A percentile compares a stretch with the other conserved stretches of the same genome.
These are phyloP conservation scores for Elymus sibiricus DNA, from an alignment of 176 grass and related monocot genomes.

Conservation along the genomic window DNA sequence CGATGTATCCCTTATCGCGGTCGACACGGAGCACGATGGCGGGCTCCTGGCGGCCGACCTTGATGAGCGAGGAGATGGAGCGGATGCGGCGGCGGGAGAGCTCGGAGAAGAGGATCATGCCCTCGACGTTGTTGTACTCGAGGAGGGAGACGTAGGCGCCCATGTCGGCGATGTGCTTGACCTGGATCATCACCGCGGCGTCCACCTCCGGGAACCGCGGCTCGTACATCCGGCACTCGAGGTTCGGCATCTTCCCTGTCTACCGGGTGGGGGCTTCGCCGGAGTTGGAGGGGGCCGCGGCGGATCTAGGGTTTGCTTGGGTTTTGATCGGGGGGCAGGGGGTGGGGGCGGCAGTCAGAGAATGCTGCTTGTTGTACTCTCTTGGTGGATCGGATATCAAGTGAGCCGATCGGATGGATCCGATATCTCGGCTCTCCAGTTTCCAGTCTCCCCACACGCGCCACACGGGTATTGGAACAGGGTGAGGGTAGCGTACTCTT, in stretches of 20 bases:
- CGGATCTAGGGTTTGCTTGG: constrained; percentile 5
- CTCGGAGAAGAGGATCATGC: constrained; percentile 98
- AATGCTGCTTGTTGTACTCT: not conserved
- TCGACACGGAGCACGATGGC: constrained; percentile 96
- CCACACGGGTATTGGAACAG: no score
- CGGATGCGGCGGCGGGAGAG: constrained; percentile 89
- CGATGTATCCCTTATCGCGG: constrained; percentile 93
- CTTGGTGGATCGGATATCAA: not conserved
- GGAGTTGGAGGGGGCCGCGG: not conserved
- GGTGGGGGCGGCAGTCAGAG: not conserved
- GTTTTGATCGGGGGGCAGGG: not conserved
- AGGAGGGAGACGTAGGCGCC: constrained; percentile 89
- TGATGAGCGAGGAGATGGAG: constrained; percentile 89
- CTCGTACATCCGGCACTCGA: constrained; percentile 81
- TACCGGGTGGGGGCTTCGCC: not conserved
- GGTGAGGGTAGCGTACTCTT: not conserved
- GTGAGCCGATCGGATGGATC: not conserved
- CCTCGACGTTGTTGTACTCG: constrained; percentile 98
- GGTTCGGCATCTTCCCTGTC: constrained; percentile 35
- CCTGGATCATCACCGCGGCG: constrained; percentile 74
- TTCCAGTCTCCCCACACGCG: no score
- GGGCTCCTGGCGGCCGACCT: constrained; percentile 96
- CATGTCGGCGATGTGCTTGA: constrained; percentile 94
- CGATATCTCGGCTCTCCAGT: not conserved
- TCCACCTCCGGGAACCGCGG: constrained; percentile 62